These are phyloP conservation scores for Hygrocybe coccinea DNA, from an alignment of 768 basidiomycete genomes.

Conservation along the genomic window DNA sequence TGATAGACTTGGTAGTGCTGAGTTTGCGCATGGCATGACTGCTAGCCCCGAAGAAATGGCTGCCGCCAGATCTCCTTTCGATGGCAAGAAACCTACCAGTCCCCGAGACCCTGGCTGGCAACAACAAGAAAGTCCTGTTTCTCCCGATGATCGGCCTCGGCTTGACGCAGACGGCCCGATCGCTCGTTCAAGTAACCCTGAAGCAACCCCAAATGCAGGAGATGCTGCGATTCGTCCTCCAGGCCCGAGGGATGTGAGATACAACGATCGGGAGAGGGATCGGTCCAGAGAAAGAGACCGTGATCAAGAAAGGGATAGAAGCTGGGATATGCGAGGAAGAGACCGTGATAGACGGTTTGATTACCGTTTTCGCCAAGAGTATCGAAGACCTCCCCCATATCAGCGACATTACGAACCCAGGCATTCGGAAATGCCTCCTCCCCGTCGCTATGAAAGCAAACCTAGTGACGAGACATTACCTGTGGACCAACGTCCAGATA, in stretches of 20 bases:
- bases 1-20: slow-evolving; percentile 25
- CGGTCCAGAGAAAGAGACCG: slow-evolving; percentile 36
- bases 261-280: slow-evolving; percentile 33
- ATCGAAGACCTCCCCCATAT: slow-evolving; percentile 41
- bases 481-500: too few relatives aligned
- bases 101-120: slow-evolving; percentile 27
- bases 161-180: slow-evolving; percentile 23
- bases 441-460: too few relatives aligned
- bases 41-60: slow-evolving; percentile 15
- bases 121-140: slow-evolving; percentile 19
- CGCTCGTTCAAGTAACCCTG: slow-evolving; percentile 11
- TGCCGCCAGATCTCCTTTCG: slow-evolving; percentile 21
- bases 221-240: slow-evolving; percentile 17
- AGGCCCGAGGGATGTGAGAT: slow-evolving; percentile 27
- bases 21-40: slow-evolving; percentile 23
- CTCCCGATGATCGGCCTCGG: slow-evolving; percentile 27
- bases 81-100: slow-evolving; percentile 24
- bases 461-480: too few relatives aligned
- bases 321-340: slow-evolving; percentile 25
- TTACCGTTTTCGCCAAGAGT: slow-evolving; percentile 25
- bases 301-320: slow-evolving; percentile 29
- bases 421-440: too few relatives aligned
- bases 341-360: slow-evolving; percentile 39
- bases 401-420: slow-evolving; percentile 49
- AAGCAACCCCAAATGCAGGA: slow-evolving; percentile 14